phyloP scores from a whole-genome alignment of 345 rosid genomes.

The Eucalyptus leucophloia region DNA sequence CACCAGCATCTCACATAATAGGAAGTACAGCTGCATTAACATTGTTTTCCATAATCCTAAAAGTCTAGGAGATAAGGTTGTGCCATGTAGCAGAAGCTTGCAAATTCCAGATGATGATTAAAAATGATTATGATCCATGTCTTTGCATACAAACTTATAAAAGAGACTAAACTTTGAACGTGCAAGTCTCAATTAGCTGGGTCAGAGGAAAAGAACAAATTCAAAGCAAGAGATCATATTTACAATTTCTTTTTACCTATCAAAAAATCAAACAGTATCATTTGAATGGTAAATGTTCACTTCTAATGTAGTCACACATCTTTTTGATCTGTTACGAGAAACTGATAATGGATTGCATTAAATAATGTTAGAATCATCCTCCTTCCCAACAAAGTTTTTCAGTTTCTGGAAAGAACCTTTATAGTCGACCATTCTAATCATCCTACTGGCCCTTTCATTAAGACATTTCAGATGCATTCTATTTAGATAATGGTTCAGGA shows the following conservation, averaged over 20 bases:
- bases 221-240: not conserved
- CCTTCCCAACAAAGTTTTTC: not conserved
- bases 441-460: not conserved
- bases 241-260: not conserved
- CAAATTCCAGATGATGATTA: not conserved
- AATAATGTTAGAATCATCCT: not conserved
- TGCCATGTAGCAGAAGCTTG: not conserved
- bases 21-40: not conserved
- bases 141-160: not conserved
- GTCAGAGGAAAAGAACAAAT: not conserved
- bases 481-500: not conserved
- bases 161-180: not conserved
- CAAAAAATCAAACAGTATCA: not conserved
- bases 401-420: not conserved
- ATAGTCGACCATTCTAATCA: not conserved
- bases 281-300: not conserved
- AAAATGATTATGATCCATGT: not conserved
- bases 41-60: not conserved
- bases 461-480: not conserved
- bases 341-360: not conserved
- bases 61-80: not conserved
- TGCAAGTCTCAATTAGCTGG: not conserved
- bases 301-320: not conserved
- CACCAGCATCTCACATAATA: not conserved
- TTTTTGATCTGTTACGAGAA: not conserved